These are phyloP conservation scores for Penicillium dipodomyicola DNA, from an alignment of 495 filamentous ascomycete genomes.

Conservation along the genomic window DNA sequence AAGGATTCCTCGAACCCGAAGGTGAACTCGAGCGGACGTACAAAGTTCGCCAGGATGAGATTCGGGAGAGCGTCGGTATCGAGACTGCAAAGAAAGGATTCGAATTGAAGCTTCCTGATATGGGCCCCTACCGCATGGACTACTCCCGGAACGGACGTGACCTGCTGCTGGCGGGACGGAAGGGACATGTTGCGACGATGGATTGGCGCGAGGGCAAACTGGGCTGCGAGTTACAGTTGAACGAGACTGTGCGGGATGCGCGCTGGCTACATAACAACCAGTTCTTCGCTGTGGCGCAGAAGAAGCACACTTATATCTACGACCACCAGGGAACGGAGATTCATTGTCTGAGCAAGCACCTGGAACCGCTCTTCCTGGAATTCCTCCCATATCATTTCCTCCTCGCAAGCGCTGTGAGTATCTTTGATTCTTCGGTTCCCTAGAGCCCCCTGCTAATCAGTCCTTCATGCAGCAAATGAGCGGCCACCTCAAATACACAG, in stretches of 20 bases:
- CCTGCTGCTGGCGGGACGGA: conserved; percentile 79
- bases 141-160: conserved; percentile 87
- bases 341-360: conserved; percentile 82
- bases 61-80: conserved; percentile 67
- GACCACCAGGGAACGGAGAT: conserved; percentile 84
- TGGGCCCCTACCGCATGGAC: conserved; percentile 84
- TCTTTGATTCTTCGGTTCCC: background rate
- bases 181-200: conserved; percentile 94
- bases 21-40: conserved; percentile 86
- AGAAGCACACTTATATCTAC: conserved; percentile 96
- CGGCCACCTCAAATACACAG: conserved; percentile 89
- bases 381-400: conserved; percentile 97
- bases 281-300: conserved; percentile 95
- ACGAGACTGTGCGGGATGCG: conserved; percentile 84
- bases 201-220: conserved; percentile 93
- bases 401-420: conserved; percentile 74
- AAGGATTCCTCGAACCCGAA: conserved; percentile 86
- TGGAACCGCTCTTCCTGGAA: conserved; percentile 92
- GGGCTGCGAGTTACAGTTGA: conserved; percentile 84
- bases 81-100: conserved; percentile 90
- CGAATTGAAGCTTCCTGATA: conserved; percentile 74
- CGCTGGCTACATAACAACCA: conserved; percentile 96
- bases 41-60: conserved; percentile 86
- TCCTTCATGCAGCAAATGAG: conserved; percentile 59
- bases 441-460: conserved; percentile 4